Evolutionary conservation across 164 flowering plant species (phyloP).

Genomic region (Stephania japonica): DNA sequence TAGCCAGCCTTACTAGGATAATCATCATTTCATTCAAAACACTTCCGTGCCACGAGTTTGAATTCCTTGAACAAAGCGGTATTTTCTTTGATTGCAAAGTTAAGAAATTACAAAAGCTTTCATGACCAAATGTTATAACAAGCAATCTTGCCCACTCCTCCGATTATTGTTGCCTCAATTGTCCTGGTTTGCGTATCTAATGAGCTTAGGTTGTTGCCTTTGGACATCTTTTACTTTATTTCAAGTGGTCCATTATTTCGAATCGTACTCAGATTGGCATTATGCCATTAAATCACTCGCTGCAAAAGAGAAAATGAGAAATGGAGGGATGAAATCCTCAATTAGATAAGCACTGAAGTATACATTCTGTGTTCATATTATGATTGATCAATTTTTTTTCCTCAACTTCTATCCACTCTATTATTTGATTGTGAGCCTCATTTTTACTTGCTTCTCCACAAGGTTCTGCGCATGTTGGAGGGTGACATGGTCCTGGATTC

Average conservation of each 20-base stretch:
- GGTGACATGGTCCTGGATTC: conserved; percentile 75
- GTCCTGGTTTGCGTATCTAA: neutral
- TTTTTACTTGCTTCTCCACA: conserved; percentile 3
- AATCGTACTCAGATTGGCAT: too few species aligned
- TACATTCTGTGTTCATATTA: too few species aligned
- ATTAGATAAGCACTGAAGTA: too few species aligned
- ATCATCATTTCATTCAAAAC: neutral
- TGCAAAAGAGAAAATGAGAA: too few species aligned
- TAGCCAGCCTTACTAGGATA: neutral
- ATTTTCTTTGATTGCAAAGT: neutral
- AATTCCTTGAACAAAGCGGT: neutral
- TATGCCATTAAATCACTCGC: too few species aligned
- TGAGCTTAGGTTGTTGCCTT: neutral
- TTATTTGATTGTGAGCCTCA: neutral
- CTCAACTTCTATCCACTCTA: neutral
- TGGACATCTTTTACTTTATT: neutral
- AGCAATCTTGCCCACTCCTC: neutral
- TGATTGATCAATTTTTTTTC: too few species aligned
- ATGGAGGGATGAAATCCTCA: too few species aligned
- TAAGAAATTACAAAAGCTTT: neutral
- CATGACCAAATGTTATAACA: neutral
- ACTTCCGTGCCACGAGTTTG: neutral
- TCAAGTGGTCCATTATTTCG: too few species aligned
- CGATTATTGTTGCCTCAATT: neutral
- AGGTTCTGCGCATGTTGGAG: conserved; percentile 76